Evolutionary conservation across 345 rosid genomes (phyloP), one percentile per base, ranked within the genome.

Genomic region (Rubroshorea leprosula): DNA sequence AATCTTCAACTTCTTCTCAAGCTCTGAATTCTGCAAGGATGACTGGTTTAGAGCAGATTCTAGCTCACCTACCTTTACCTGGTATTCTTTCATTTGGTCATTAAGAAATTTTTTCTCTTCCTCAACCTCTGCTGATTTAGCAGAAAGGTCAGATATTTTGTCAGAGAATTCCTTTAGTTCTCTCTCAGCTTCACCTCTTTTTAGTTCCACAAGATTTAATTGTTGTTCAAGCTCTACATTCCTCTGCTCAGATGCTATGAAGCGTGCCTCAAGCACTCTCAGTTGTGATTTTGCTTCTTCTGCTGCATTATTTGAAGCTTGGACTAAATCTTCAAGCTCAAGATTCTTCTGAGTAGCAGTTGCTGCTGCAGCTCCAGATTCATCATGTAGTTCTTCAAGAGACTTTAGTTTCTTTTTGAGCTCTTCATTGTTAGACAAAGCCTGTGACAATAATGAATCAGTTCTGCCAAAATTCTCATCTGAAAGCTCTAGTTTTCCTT

Each of bases 181-280:
- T 70, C 68, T 72, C 70, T 85, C 84, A 51, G 84, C 68, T 29
- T 83, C 82, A 44, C 64, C 71, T 51, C 80, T 66, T 75, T 76
- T 87, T 46, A 73, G 66, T 67, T 74, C 81, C 29, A 75, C 66
- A 35, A 76, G 31, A 73, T 72, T 85, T 50, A 82, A 51, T 60
- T 83, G 87, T 68, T 82, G 80, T 68, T 93, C 87, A 63, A 89
- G 82, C 82, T 87, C 95, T 58, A 75, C 74, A 23, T 69, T 89
- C 78, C 67, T 83, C 74, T 85, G 84, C 70, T 87, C 95, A 29
- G 82, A 78, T 46, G 85, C 87, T 54, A 72, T 56, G 58, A 82
- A 72, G 43, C 70, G 77, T 8, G 66, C 54, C 74, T 93, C 92
- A 35, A 85, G 80, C 75, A 85, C 96, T 68, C 82, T 74, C 63